Base-by-base conservation (phyloP, 225 moss, liverwort and hornwort genomes). In the Neckera pumila region DNA sequence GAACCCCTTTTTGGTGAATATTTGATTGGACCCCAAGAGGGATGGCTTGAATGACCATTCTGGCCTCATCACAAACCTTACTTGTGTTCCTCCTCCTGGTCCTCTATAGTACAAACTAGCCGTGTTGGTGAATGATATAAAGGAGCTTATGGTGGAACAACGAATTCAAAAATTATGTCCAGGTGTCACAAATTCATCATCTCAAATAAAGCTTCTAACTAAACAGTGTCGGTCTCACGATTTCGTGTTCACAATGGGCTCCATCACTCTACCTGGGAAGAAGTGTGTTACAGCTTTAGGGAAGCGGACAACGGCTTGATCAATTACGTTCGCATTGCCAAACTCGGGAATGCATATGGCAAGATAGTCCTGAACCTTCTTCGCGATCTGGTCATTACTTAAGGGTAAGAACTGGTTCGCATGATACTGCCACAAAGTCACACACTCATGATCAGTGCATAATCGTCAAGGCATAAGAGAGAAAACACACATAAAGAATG, bases 391-490 rank as follows among this genome's bases (percentile, higher is more conserved):
- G 53, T 97, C 95, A 57, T 98, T 92, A 74, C 93, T 96, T 34
- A 97, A 89, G 42, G 97, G 95, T 59, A 98, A 90, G 85, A 98
- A 96, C 88, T 98, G 98, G 89, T 98, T 98, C 82, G 98, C 98
- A 76, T 98, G 98, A 86, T 98, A 98, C 98, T 98, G 95, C 76
- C 74, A 85, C 88, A 83, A 86, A 59, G 43, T 75, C 43, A 72
- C 64, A 86, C 80, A 80, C 34, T 62, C 73, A 62, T 74, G 42
- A 62, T 88, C 60, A 87, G 47, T 88, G 73, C 45, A 63, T 28
- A 63, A 62, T 84, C 69, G 69, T 17, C 57, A 69, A 81, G 45
- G 57, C 61, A 71, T 38, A 60, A 28, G 33, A 65, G 67, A 79
- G 43, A 49, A 61, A 73, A 58, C 12, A 38, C 5, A 80, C 17